These are phyloP conservation scores for Petunia secreta DNA, from an alignment of 257 asterid genomes.

Conservation along the genomic window DNA sequence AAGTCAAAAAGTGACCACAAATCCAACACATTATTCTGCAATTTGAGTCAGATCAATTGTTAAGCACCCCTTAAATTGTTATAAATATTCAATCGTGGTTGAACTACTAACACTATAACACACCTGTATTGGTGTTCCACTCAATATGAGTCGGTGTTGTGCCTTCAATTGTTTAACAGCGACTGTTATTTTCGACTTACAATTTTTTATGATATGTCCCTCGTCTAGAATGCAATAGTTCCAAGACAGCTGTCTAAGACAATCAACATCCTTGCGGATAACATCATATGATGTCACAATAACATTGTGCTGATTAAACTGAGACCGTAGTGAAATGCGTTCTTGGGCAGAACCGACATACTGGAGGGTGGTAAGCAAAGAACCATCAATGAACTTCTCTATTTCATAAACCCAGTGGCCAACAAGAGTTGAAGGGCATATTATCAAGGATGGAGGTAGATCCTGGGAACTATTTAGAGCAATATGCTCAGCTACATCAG, in stretches of 20 bases:
- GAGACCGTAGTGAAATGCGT: slow-evolving; percentile 65
- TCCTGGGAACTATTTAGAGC: slow-evolving; percentile 55
- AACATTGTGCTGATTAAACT: slow-evolving; percentile 72
- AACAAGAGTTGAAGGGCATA: slow-evolving; percentile 98
- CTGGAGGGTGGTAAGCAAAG: slow-evolving; percentile 85
- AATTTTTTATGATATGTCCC: slow-evolving; percentile 93
- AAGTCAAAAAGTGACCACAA: slow-evolving; percentile 99
- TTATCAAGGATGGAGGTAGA: slow-evolving; percentile 81
- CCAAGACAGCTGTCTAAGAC: slow-evolving; percentile 75
- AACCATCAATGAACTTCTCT: slow-evolving; percentile 94
- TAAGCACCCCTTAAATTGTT: slow-evolving; percentile 32
- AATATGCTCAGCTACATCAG: slow-evolving; percentile 87
- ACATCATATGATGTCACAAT: slow-evolving; percentile 95
- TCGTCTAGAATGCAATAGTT: slow-evolving; percentile 96
- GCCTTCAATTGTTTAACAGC: slow-evolving; percentile 96
- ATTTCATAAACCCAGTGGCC: slow-evolving; percentile 99
- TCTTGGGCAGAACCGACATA: slow-evolving; percentile 97
- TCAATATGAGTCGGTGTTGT: slow-evolving; percentile 92
- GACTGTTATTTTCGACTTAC: slow-evolving; percentile 87
- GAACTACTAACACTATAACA: slow-evolving; percentile 28
- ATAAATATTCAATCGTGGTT: slow-evolving; percentile 31
- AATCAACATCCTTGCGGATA: slow-evolving; percentile 89
- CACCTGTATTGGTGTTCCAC: slow-evolving; percentile 99
- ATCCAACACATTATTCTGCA: slow-evolving; percentile 99
- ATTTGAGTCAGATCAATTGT: slow-evolving; percentile 35